These are phyloP conservation scores for Vigna nakashimae DNA, from an alignment of 306 rosid species.

Conservation along the genomic window DNA sequence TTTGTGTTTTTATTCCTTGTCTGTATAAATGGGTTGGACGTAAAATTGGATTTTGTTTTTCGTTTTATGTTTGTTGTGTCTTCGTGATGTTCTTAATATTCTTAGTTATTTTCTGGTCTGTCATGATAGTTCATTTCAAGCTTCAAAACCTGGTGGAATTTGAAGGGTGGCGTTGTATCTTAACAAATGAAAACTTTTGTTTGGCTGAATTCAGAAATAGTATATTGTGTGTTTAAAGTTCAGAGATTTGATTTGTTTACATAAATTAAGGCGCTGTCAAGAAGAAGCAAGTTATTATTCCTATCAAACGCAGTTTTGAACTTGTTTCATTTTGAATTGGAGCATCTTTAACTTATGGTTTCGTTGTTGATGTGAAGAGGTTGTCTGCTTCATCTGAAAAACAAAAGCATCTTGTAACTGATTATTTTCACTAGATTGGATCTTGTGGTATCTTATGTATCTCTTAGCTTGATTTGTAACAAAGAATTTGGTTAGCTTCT, in stretches of 20 bases:
- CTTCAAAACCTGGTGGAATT: constrained; percentile 8
- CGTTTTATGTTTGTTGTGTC: not conserved
- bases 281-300: constrained; percentile 17
- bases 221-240: not conserved
- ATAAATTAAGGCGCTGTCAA: not conserved
- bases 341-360: constrained; percentile 4
- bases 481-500: constrained; percentile 20
- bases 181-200: not conserved
- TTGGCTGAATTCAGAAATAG: constrained; percentile 11
- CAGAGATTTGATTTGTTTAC: constrained; percentile 24
- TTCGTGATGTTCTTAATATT: constrained; percentile 18
- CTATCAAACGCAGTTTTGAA: not conserved
- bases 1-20: not conserved
- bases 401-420: not conserved
- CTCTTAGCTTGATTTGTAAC: constrained; percentile 11
- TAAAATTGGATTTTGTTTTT: constrained; percentile 36
- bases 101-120: constrained; percentile 25
- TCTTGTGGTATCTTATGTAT: constrained; percentile 12
- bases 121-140: constrained; percentile 14
- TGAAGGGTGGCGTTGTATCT: not conserved
- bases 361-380: not conserved
- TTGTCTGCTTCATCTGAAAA: constrained; percentile 23
- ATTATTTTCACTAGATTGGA: constrained; percentile 1
- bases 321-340: constrained; percentile 38
- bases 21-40: constrained; percentile 35